These are phyloP conservation scores for Apodospora peruviana DNA, from an alignment of 495 filamentous ascomycete species.

Conservation along the genomic window DNA sequence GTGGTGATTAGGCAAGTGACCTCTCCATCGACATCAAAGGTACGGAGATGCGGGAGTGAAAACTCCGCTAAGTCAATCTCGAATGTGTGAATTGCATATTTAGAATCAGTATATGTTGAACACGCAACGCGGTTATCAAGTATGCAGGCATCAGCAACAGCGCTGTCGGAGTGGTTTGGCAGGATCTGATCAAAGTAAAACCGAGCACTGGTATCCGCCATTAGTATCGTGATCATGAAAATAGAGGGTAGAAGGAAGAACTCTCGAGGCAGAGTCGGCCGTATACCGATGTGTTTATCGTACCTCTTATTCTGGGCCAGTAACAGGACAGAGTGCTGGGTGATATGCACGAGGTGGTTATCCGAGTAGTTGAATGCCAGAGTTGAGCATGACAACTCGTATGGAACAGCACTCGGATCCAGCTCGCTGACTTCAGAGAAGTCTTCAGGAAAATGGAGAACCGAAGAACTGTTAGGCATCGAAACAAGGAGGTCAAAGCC, in stretches of 20 bases:
- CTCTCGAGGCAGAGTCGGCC: no score
- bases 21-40: conserved; percentile 30
- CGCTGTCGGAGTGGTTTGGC: conserved; percentile 5
- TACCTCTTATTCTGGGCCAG: conserved; percentile 9
- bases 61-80: conserved; percentile 16
- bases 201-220: conserved; percentile 28
- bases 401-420: conserved; percentile 36
- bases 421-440: conserved; percentile 26
- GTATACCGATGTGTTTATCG: background rate
- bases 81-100: conserved; percentile 29
- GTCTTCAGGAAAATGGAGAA: conserved; percentile 34
- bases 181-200: conserved; percentile 21
- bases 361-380: conserved; percentile 42
- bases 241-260: no score
- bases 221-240: no score
- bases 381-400: conserved; percentile 48
- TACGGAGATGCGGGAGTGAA: conserved; percentile 7
- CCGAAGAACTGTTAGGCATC: conserved; percentile 37
- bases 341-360: conserved; percentile 49
- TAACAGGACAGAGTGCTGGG: conserved; percentile 42
- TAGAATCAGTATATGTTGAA: conserved; percentile 23
- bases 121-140: conserved; percentile 26
- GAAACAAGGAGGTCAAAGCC: conserved; percentile 44
- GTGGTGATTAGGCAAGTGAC: conserved; percentile 33
- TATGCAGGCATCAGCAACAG: conserved; percentile 30